phyloP scores from a whole-genome alignment of 2,329 filamentous ascomycete genomes.

The Sporothrix dimorphospora region DNA sequence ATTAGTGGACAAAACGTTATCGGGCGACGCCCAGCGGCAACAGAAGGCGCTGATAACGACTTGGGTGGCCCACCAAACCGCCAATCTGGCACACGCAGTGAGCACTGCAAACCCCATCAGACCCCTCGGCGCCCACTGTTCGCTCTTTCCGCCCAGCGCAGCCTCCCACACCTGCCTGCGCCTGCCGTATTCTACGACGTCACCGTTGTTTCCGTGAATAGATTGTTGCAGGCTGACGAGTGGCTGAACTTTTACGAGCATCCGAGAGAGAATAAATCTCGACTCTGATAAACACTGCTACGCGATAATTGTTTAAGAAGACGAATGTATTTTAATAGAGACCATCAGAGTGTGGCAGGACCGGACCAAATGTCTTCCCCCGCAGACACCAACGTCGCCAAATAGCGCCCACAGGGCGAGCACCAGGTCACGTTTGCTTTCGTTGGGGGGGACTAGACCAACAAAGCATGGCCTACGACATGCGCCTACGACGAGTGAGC shows the following conservation, averaged over 20 bases:
- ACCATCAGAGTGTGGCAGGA: neutral
- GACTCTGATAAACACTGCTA: neutral
- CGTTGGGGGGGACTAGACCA: constrained; percentile 6
- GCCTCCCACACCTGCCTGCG: neutral
- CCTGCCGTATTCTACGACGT: neutral
- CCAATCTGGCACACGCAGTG: constrained; percentile 6
- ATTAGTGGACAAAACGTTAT: constrained; percentile 4
- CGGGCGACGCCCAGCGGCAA: neutral
- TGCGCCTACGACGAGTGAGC: neutral
- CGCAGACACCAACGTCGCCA: neutral
- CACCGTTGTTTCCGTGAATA: neutral
- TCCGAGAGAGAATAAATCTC: neutral
- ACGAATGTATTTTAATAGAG: too few species aligned
- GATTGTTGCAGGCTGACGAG: neutral
- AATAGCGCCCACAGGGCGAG: neutral
- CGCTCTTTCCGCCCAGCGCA: neutral
- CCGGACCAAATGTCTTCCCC: neutral
- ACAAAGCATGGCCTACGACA: neutral
- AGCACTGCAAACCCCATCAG: neutral
- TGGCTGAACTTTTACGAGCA: neutral
- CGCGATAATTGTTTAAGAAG: neutral
- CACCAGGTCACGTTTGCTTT: constrained; percentile 19
- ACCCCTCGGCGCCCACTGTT: neutral
- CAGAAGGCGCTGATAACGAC: constrained; percentile 3
- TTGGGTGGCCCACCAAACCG: neutral